Conservation (phyloP, 2,329 filamentous ascomycete genomes). For the Colletotrichum falcatum region DNA sequence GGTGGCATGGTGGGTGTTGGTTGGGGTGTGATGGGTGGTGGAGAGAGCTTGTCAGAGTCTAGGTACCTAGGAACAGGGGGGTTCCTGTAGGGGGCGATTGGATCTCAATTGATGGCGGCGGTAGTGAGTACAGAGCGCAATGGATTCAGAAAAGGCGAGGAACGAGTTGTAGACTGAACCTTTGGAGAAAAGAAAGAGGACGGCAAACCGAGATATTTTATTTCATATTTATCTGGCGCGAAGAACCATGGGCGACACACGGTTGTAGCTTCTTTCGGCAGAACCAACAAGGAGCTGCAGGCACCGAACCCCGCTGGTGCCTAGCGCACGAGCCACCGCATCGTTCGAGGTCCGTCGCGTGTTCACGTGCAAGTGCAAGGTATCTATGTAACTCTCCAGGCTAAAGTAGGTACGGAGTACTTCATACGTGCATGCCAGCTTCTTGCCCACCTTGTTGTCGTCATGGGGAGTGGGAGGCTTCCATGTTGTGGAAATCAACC, state of each 20-base stretch:
- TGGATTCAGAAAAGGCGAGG: background rate
- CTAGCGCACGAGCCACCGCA: conserved; percentile 37
- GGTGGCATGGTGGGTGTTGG: conserved; percentile 39
- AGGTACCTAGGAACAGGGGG: background rate
- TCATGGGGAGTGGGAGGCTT: too few species aligned
- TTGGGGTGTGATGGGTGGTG: conserved; percentile 1
- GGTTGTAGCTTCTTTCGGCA: conserved; percentile 20
- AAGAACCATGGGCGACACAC: conserved; percentile 1
- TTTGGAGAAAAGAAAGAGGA: background rate
- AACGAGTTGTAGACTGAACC: background rate
- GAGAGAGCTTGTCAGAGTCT: background rate
- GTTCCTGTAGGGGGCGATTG: background rate
- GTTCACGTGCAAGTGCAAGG: conserved; percentile 22
- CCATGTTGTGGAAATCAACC: too few species aligned
- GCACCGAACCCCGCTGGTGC: conserved; percentile 37
- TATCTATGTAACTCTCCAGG: too few species aligned
- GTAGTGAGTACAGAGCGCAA: background rate
- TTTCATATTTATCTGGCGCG: background rate
- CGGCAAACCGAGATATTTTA: conserved; percentile 2
- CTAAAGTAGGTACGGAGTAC: too few species aligned
- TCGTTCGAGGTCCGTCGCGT: conserved; percentile 6
- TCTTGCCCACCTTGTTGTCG: too few species aligned
- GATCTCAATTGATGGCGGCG: background rate
- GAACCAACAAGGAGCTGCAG: conserved; percentile 31
- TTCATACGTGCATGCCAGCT: too few species aligned